phyloP scores from a whole-genome alignment of 768 basidiomycete genomes.

The Cubamyces sp. region DNA sequence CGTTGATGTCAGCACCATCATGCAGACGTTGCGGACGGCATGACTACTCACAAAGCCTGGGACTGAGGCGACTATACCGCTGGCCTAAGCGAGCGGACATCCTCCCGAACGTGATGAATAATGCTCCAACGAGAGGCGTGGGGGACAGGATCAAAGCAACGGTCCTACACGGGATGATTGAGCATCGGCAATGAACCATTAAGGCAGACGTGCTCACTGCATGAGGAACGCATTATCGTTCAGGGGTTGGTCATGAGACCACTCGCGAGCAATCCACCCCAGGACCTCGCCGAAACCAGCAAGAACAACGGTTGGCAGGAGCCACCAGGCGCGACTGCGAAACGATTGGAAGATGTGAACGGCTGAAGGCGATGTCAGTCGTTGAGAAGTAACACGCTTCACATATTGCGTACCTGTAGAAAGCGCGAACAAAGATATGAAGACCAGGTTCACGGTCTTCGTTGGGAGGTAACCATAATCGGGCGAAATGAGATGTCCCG shows the following conservation, averaged over 20 bases:
- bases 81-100: background rate
- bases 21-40: background rate
- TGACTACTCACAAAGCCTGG: background rate
- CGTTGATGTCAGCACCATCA: no score
- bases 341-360: conserved; percentile 35
- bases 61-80: conserved; percentile 4
- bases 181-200: no score
- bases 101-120: conserved; percentile 9
- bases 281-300: conserved; percentile 40
- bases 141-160: conserved; percentile 34
- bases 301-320: conserved; percentile 37
- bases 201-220: conserved; percentile 30
- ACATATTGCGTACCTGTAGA: background rate
- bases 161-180: conserved; percentile 26
- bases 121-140: conserved; percentile 2
- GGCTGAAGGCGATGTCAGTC: conserved; percentile 17
- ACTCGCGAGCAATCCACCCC: conserved; percentile 42
- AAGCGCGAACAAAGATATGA: background rate
- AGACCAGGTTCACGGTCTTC: background rate
- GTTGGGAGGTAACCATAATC: conserved; percentile 3
- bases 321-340: conserved; percentile 38
- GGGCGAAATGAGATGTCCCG: conserved; percentile 5
- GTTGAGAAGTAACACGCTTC: background rate
- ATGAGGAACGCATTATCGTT: conserved; percentile 41
- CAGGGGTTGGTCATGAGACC: conserved; percentile 35